phyloP scores from a whole-genome alignment of 2,329 filamentous ascomycete genomes.

The Teratosphaeria destructans region DNA sequence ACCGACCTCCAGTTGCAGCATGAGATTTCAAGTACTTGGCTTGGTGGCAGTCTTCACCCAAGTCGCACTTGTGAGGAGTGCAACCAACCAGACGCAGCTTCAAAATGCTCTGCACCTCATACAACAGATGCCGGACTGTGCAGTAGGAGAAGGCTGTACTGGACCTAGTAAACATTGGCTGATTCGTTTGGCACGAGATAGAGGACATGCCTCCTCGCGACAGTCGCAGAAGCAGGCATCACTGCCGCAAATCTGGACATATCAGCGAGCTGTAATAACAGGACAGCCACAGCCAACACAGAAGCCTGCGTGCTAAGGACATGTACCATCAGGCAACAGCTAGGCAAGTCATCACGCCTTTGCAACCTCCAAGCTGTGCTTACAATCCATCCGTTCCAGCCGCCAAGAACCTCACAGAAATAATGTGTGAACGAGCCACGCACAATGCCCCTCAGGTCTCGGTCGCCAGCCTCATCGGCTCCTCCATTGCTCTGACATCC shows the following conservation, averaged over 20 bases:
- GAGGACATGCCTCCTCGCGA: background rate
- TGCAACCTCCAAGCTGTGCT: background rate
- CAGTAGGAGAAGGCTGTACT: background rate
- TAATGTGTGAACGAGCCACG: background rate
- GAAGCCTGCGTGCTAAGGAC: background rate
- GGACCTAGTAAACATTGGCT: background rate
- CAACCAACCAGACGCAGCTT: background rate
- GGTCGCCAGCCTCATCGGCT: constrained; percentile 5
- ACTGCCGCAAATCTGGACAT: background rate
- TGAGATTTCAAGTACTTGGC: background rate
- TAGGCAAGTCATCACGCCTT: background rate
- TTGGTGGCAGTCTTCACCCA: background rate
- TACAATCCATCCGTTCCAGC: background rate
- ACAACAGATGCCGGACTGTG: background rate
- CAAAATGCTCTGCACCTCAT: background rate
- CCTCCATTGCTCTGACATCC: constrained; percentile 6
- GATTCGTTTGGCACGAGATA: background rate
- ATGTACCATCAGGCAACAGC: background rate
- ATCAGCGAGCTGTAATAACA: background rate
- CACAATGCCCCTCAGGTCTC: background rate
- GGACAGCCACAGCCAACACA: background rate
- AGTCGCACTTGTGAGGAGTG: background rate
- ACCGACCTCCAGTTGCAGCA: background rate
- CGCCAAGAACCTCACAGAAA: background rate
- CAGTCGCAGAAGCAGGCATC: background rate